Percentiles rank a stretch among this genome's conserved stretches.
These are phyloP conservation scores for Cardamine chenopodiifolia DNA, from an alignment of 345 rosid genomes.

Conservation along the genomic window DNA sequence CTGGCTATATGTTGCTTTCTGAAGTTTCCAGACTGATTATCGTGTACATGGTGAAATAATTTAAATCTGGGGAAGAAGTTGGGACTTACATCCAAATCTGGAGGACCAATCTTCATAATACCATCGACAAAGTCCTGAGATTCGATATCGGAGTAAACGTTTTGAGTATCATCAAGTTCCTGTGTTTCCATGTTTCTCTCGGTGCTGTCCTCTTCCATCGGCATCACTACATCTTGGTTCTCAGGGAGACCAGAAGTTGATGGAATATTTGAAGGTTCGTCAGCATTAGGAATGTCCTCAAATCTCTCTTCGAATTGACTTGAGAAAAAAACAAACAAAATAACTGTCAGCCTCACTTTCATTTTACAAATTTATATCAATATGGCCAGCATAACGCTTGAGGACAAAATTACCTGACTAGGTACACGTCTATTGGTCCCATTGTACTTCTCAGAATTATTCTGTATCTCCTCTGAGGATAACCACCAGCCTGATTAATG, in stretches of 20 bases:
- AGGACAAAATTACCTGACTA: slow-evolving; percentile 69
- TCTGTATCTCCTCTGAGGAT: slow-evolving; percentile 89
- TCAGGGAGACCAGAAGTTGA: slow-evolving; percentile 58
- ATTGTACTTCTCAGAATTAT: slow-evolving; percentile 93
- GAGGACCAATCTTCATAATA: slow-evolving; percentile 91
- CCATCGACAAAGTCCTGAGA: slow-evolving; percentile 84
- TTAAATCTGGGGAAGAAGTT: slow-evolving; percentile 1
- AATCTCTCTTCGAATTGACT: slow-evolving; percentile 94
- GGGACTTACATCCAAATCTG: slow-evolving; percentile 82
- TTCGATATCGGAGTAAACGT: slow-evolving; percentile 57
- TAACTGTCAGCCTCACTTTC: slow-evolving; percentile 14
- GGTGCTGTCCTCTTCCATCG: slow-evolving; percentile 55
- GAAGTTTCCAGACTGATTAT: slow-evolving; percentile 8
- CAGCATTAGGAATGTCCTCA: slow-evolving; percentile 72
- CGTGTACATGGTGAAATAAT: slow-evolving; percentile 1
- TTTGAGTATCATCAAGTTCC: slow-evolving; percentile 56
- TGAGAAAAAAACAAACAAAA: not conserved
- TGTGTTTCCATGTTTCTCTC: slow-evolving; percentile 58
- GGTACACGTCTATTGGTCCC: slow-evolving; percentile 98
- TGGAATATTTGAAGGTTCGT: slow-evolving; percentile 58
- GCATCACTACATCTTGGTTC: slow-evolving; percentile 43
- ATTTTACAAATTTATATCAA: not conserved
- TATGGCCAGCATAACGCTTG: slow-evolving; percentile 14
- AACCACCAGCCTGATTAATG: slow-evolving; percentile 73
- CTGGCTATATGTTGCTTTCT: not conserved